Percentiles rank a stretch among this genome's conserved stretches.
Conservation (phyloP, 2,329 filamentous ascomycete genomes). For the Cladosporium cucumerinum region DNA sequence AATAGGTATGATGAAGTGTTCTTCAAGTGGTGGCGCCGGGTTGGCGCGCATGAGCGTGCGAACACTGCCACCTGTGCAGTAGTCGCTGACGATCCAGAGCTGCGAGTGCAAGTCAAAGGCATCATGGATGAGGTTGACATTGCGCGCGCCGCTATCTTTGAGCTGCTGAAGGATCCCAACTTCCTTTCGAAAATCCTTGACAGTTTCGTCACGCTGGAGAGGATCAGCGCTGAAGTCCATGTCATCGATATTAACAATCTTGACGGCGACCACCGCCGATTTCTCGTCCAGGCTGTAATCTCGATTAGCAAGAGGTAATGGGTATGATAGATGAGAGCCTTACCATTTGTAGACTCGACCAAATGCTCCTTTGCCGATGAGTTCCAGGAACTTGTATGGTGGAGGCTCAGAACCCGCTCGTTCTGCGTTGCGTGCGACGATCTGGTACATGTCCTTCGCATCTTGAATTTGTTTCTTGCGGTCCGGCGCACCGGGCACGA, state of each 20-base stretch:
- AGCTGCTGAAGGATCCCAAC: constrained; percentile 67
- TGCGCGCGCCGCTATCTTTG: constrained; percentile 69
- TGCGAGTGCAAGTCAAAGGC: constrained; percentile 73
- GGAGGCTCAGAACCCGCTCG: constrained; percentile 60
- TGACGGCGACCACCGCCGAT: constrained; percentile 63
- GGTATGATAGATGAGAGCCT: neutral
- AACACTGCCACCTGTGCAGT: constrained; percentile 80
- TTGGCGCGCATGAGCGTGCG: constrained; percentile 57
- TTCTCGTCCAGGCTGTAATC: constrained; percentile 7
- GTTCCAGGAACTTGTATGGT: constrained; percentile 64
- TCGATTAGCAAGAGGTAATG: neutral
- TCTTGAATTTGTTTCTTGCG: constrained; percentile 64
- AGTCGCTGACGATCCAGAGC: constrained; percentile 86
- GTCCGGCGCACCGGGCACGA: constrained; percentile 32
- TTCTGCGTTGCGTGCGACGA: constrained; percentile 60
- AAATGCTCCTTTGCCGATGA: constrained; percentile 73
- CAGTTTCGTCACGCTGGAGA: constrained; percentile 62
- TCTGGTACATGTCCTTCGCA: constrained; percentile 65
- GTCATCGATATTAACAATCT: constrained; percentile 82
- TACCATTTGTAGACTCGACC: constrained; percentile 69
- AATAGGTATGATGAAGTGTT: constrained; percentile 62
- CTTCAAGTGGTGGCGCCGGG: constrained; percentile 45
- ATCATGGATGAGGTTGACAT: constrained; percentile 79
- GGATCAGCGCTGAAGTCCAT: constrained; percentile 56
- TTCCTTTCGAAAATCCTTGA: constrained; percentile 57